phyloP scores from a whole-genome alignment of 495 filamentous ascomycete genomes.

The Astrothelium macrocarpum region DNA sequence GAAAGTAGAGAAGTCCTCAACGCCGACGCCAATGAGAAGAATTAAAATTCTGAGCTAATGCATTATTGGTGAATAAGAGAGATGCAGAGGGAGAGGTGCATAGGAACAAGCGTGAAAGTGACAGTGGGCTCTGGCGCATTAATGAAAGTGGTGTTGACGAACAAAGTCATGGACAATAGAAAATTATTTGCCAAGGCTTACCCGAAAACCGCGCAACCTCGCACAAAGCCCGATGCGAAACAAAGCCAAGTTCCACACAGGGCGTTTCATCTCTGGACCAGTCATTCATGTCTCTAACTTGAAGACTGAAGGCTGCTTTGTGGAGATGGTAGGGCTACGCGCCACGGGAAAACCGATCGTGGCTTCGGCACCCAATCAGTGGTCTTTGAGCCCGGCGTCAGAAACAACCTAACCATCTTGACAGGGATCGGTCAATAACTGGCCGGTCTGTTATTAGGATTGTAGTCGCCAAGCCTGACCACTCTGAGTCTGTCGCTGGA shows the following conservation, averaged over 20 bases:
- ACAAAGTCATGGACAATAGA: slow-evolving; percentile 6
- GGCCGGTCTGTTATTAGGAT: no score
- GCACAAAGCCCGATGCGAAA: slow-evolving; percentile 4
- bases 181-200: background rate
- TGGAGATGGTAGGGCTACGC: background rate
- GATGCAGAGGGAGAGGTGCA: background rate
- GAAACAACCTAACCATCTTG: background rate
- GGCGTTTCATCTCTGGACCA: background rate
- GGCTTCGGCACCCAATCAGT: slow-evolving; percentile 5
- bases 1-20: slow-evolving; percentile 5
- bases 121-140: background rate
- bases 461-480: background rate
- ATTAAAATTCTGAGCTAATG: background rate
- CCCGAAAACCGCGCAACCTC: slow-evolving; percentile 2
- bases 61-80: slow-evolving; percentile 5
- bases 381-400: background rate
- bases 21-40: slow-evolving; percentile 2
- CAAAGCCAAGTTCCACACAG: background rate
- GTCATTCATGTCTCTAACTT: slow-evolving; percentile 13
- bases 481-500: background rate
- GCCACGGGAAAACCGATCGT: background rate
- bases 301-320: slow-evolving; percentile 7
- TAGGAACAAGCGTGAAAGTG: background rate
- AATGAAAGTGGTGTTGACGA: slow-evolving; percentile 4
- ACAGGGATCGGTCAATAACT: background rate